Evolutionary conservation across 1,284 basidiomycete species (phyloP), one percentile per base, ranked within the genome.

Genomic region (Naganishia sp.): DNA sequence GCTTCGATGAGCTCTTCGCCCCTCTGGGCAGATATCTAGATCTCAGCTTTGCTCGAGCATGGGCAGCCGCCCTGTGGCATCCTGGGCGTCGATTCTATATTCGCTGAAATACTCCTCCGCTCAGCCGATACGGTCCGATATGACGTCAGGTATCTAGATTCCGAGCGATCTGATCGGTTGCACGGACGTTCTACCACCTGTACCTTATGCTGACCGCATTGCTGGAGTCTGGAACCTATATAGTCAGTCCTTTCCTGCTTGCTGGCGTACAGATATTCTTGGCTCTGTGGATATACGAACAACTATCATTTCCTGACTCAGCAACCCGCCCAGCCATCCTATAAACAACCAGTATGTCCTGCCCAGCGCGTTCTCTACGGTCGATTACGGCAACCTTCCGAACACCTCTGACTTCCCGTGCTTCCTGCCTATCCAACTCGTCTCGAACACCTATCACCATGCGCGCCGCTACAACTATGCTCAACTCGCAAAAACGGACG

Each of bases 341-440:
- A 33, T 61, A 52, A 43, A 46, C 36, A 61, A 53, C 36, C 48
- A 52, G 59, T 61, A 61, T 61, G 59, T 61, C 59, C 42, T 52
- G 48, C 39, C 52, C 59, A 49, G 36, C 59, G 21, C 33, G 18
- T 31, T 61, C 21, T 23, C 42, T 43, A 33, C 59, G 59, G 36
- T 52, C 59, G 59, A 61, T 61, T 13, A 61, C 59, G 59, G 36
- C 59, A 61, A 61, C 39, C 13, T 36, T 43, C 48, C 49, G 33
- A 61, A 61, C 59, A 21, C 49, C 59, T 28, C 49, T 61, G 48
- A 61, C 59, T 43, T 52, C 48, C 31, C 59, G 59, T 52, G 15
- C 25, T 36, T 50, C 59, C 59, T 61, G 59, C 48, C 48, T 61
- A 28, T 61, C 59, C 6, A 61, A 61, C 59, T 55, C 36, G 3